phyloP scores from a whole-genome alignment of 768 basidiomycete species.

The Fomitopsis pulvina region DNA sequence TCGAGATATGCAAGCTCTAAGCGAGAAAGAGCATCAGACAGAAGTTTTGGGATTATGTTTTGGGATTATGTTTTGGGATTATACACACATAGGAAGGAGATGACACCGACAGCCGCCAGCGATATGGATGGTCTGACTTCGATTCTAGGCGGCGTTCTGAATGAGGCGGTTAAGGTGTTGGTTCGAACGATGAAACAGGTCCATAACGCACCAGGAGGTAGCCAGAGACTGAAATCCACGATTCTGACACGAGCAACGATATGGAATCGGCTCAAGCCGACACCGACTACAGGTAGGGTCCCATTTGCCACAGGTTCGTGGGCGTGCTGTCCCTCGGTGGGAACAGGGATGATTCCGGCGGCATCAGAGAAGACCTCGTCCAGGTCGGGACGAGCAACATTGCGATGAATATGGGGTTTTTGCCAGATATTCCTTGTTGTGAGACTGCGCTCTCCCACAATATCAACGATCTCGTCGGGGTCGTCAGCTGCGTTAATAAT shows the following conservation, averaged over 20 bases:
- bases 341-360: not conserved
- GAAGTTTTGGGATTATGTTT: not conserved
- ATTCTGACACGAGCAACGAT: constrained; percentile 36
- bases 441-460: constrained; percentile 16
- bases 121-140: constrained; percentile 30
- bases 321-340: not conserved
- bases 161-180: not conserved
- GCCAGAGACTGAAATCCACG: constrained; percentile 38
- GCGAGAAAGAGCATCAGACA: not conserved
- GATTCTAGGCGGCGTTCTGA: constrained; percentile 27
- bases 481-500: constrained; percentile 30
- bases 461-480: constrained; percentile 28
- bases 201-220: constrained; percentile 30
- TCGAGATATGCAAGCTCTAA: constrained; percentile 30
- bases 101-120: constrained; percentile 39
- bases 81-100: constrained; percentile 42
- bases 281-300: not conserved
- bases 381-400: constrained; percentile 30
- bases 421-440: constrained; percentile 21
- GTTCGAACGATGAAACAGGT: not conserved
- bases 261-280: constrained; percentile 36
- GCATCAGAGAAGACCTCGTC: constrained; percentile 20
- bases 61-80: not conserved
- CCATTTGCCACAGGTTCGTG: not conserved
- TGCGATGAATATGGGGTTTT: constrained; percentile 36